Conservation (phyloP, 2,329 filamentous ascomycete species). For the Phialophora macrospora region DNA sequence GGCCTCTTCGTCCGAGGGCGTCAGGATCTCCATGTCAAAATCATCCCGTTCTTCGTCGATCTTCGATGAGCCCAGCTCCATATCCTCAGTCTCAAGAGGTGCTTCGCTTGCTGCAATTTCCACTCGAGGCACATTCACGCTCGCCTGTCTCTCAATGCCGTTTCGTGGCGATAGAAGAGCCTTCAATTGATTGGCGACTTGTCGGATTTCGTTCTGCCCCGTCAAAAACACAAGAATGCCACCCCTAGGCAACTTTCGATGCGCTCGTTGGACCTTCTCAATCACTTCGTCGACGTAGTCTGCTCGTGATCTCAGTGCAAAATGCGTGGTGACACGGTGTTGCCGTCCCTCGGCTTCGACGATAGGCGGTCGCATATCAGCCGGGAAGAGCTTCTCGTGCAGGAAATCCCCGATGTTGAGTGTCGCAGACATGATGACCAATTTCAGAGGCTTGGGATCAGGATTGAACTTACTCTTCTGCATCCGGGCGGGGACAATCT, state of each 20-base stretch:
- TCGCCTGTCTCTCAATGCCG: conserved; percentile 43
- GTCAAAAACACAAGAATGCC: conserved; percentile 94
- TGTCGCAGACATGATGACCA: conserved; percentile 98
- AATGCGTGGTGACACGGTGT: conserved; percentile 87
- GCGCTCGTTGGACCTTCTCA: conserved; percentile 82
- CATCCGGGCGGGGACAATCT: conserved; percentile 82
- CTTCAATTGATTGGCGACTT: conserved; percentile 79
- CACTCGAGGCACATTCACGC: conserved; percentile 66
- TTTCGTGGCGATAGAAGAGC: conserved; percentile 24
- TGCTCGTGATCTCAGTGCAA: conserved; percentile 76
- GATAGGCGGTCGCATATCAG: conserved; percentile 71
- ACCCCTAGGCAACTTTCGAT: conserved; percentile 85
- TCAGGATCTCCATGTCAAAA: conserved; percentile 63
- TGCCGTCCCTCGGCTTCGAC: conserved; percentile 91
- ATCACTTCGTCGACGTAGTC: conserved; percentile 93
- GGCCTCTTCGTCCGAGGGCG: conserved; percentile 62
- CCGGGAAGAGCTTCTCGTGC: conserved; percentile 80
- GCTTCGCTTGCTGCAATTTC: conserved; percentile 77
- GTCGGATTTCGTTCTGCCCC: conserved; percentile 86
- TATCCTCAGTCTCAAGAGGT: conserved; percentile 81
- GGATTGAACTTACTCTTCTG: conserved; percentile 74
- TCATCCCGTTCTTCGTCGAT: conserved; percentile 57
- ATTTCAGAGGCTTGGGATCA: conserved; percentile 76
- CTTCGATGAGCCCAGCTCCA: conserved; percentile 72
- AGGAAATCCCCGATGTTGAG: conserved; percentile 88